A percentile compares a stretch with the other conserved stretches of the same genome.
phyloP scores from a whole-genome alignment of 345 rosid species.

The Hirschfeldia incana region DNA sequence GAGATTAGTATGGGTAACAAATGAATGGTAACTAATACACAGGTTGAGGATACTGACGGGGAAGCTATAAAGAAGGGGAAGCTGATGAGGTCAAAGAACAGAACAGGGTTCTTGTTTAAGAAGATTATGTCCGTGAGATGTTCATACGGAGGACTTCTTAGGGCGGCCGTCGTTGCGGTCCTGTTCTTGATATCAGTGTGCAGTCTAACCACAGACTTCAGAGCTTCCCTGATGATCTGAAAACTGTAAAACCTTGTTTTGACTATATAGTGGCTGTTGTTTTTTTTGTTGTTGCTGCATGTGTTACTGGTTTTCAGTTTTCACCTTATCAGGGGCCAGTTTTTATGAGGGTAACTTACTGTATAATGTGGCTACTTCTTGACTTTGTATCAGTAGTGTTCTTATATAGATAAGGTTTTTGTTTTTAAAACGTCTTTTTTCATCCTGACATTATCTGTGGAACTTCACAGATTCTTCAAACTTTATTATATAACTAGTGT shows the following conservation, averaged over 20 bases:
- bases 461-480: background rate
- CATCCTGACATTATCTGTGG: slow-evolving; percentile 51
- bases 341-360: background rate
- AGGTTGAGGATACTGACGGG: slow-evolving; percentile 23
- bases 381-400: background rate
- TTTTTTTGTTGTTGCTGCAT: background rate
- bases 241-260: slow-evolving; percentile 1
- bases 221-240: slow-evolving; percentile 20
- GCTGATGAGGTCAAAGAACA: slow-evolving; percentile 30
- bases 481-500: slow-evolving; percentile 4
- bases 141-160: slow-evolving; percentile 39
- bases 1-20: background rate
- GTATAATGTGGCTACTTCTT: background rate
- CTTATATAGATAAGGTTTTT: background rate
- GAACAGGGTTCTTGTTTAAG: background rate
- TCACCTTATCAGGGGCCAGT: background rate
- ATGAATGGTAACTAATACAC: slow-evolving; percentile 11
- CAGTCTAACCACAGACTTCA: slow-evolving; percentile 29
- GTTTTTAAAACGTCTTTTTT: background rate
- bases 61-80: slow-evolving; percentile 12
- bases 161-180: slow-evolving; percentile 42
- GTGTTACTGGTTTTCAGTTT: background rate
- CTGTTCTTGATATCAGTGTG: slow-evolving; percentile 47
- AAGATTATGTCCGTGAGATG: slow-evolving; percentile 28
- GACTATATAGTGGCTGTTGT: background rate